Conservation (phyloP, 179 eudicot genomes). For the Beta corolliflora region DNA sequence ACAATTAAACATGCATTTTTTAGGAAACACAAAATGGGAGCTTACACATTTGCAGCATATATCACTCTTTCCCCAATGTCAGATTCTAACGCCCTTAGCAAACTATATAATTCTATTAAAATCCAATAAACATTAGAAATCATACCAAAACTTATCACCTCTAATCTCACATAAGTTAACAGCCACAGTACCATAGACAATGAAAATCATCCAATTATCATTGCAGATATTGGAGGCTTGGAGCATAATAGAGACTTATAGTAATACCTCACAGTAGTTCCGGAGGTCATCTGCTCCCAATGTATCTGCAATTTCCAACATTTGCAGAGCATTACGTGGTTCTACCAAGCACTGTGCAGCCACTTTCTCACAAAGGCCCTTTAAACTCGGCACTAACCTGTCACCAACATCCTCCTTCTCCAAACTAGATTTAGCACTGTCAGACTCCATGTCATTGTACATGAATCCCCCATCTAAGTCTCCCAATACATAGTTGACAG, state of each 20-base stretch:
- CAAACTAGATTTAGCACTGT: conserved; percentile 24
- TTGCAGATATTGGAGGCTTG: not conserved
- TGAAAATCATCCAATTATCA: not conserved
- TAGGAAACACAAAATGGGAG: not conserved
- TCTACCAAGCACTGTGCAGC: conserved; percentile 85
- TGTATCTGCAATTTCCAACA: conserved; percentile 93
- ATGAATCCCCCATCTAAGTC: conserved; percentile 76
- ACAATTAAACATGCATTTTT: not conserved
- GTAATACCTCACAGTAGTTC: conserved; percentile 81
- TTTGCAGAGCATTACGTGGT: conserved; percentile 80
- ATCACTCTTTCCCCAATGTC: not conserved
- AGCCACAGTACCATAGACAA: too few relatives aligned
- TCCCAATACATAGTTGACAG: conserved; percentile 41
- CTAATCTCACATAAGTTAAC: not conserved
- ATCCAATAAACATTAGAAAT: not conserved
- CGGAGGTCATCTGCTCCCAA: conserved; percentile 81
- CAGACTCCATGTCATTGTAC: conserved; percentile 53
- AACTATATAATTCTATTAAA: not conserved
- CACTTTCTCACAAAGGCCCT: conserved; percentile 87
- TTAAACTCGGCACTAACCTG: conserved; percentile 63
- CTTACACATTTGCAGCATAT: not conserved
- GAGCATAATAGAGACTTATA: not conserved
- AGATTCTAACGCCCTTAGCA: not conserved
- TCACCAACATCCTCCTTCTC: conserved; percentile 35
- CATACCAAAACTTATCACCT: not conserved